Conservation (phyloP, 2,329 filamentous ascomycete genomes). For the Exophiala calicioides region DNA sequence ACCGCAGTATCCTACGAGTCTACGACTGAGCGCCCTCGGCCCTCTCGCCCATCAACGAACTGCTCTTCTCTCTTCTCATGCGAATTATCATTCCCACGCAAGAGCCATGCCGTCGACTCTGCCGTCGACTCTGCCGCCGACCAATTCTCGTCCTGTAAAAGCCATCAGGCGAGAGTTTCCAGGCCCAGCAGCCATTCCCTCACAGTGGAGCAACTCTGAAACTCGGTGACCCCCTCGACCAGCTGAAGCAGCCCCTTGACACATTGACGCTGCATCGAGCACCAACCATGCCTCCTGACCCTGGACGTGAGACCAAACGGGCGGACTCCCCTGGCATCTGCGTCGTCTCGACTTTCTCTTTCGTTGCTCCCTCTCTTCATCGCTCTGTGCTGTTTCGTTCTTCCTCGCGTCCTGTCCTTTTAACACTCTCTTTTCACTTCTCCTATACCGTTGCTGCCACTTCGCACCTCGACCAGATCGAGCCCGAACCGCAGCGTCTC, state of each 20-base stretch:
- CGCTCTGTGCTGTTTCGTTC: conserved; percentile 17
- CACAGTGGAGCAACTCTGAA: conserved; percentile 25
- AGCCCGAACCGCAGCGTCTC: conserved; percentile 10
- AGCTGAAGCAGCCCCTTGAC: conserved; percentile 24
- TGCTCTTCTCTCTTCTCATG: too few species aligned
- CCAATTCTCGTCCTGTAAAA: not conserved
- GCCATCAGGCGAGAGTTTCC: conserved; percentile 8
- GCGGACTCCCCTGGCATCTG: conserved; percentile 17
- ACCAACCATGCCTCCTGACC: conserved; percentile 24
- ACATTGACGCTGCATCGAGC: conserved; percentile 18
- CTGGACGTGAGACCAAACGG: too few species aligned
- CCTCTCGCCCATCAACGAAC: too few species aligned
- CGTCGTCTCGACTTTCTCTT: conserved; percentile 12
- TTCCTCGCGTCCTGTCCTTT: conserved; percentile 1
- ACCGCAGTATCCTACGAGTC: too few species aligned
- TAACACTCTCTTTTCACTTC: conserved; percentile 11
- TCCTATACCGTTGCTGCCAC: conserved; percentile 4
- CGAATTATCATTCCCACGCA: not conserved
- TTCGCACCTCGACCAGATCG: conserved; percentile 13
- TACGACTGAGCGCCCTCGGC: too few species aligned
- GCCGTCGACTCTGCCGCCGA: not conserved
- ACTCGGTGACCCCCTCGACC: conserved; percentile 18
- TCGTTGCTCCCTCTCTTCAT: conserved; percentile 14
- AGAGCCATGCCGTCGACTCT: not conserved
- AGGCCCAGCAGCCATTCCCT: conserved; percentile 1